Percentiles rank a stretch among this genome's conserved stretches.
These are phyloP conservation scores for Xylariaceae sp. DNA, from an alignment of 2,329 filamentous ascomycete genomes.

Conservation along the genomic window DNA sequence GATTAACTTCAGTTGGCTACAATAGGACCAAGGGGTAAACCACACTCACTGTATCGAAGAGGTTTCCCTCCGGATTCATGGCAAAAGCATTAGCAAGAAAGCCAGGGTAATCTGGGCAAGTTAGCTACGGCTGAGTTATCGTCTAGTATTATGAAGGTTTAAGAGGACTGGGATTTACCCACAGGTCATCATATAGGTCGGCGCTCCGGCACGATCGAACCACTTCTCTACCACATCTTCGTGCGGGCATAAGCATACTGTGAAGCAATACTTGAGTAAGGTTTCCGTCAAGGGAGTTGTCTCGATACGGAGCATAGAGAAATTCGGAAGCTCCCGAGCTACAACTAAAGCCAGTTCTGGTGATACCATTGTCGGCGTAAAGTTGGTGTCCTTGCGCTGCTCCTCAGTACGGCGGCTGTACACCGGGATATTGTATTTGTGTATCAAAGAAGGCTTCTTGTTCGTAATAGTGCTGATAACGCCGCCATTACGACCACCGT, in stretches of 20 bases:
- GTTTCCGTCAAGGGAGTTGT: constrained; percentile 34
- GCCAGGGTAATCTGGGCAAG: constrained; percentile 29
- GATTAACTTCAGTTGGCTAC: constrained; percentile 8
- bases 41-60: constrained; percentile 30
- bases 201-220: constrained; percentile 32
- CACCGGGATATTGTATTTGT: constrained; percentile 2
- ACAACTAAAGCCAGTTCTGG: constrained; percentile 32
- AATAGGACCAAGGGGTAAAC: neutral
- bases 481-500: constrained; percentile 3
- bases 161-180: constrained; percentile 7
- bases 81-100: constrained; percentile 34
- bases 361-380: constrained; percentile 28
- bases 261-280: constrained; percentile 34
- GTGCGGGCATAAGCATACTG: constrained; percentile 33
- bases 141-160: neutral
- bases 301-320: constrained; percentile 33
- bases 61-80: constrained; percentile 34
- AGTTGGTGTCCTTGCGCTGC: constrained; percentile 17
- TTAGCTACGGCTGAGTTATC: constrained; percentile 11
- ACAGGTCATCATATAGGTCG: constrained; percentile 35
- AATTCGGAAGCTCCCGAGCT: constrained; percentile 31
- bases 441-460: constrained; percentile 5
- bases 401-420: neutral
- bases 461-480: neutral
- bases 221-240: constrained; percentile 33